Evolutionary conservation across 75 land plant genomes (phyloP).

Genomic region (Ceratopteris richardii): DNA sequence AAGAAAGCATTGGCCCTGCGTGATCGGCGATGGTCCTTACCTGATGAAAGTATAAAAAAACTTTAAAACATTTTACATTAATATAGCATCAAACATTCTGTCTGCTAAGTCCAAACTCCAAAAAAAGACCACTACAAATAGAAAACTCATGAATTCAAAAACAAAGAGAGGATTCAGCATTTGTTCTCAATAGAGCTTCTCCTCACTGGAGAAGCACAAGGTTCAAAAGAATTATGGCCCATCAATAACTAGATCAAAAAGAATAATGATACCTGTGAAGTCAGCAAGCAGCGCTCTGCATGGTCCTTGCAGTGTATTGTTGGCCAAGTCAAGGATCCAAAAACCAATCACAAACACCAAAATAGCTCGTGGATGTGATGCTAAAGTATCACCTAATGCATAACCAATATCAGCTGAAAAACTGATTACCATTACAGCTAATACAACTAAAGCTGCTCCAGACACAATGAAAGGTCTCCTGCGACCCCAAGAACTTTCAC

Average conservation of each 20-base stretch:
- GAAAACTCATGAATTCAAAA: too few relatives aligned
- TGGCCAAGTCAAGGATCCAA: conserved; percentile 92
- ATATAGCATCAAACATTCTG: too few relatives aligned
- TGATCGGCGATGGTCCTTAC: conserved; percentile 65
- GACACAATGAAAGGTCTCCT: conserved; percentile 72
- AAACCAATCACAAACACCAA: conserved; percentile 76
- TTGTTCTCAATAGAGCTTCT: too few relatives aligned
- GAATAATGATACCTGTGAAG: conserved; percentile 62
- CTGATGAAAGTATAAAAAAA: conserved; percentile 20
- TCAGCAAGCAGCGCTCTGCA: conserved; percentile 93
- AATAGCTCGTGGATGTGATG: conserved; percentile 48
- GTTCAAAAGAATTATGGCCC: too few relatives aligned
- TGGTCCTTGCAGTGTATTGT: conserved; percentile 85
- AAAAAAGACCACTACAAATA: too few relatives aligned
- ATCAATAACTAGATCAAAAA: too few relatives aligned
- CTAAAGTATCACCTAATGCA: conserved; percentile 45
- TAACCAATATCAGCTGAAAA: conserved; percentile 77
- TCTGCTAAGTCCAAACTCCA: too few relatives aligned
- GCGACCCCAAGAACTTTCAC: conserved; percentile 58
- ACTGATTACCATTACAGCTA: conserved; percentile 64
- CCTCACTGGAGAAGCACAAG: too few relatives aligned
- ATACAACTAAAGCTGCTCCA: conserved; percentile 41
- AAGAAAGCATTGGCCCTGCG: conserved; percentile 93
- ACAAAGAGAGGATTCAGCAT: too few relatives aligned
- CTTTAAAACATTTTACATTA: background rate